phyloP scores from a whole-genome alignment of 768 basidiomycete genomes.

The Suillus hirtellus region DNA sequence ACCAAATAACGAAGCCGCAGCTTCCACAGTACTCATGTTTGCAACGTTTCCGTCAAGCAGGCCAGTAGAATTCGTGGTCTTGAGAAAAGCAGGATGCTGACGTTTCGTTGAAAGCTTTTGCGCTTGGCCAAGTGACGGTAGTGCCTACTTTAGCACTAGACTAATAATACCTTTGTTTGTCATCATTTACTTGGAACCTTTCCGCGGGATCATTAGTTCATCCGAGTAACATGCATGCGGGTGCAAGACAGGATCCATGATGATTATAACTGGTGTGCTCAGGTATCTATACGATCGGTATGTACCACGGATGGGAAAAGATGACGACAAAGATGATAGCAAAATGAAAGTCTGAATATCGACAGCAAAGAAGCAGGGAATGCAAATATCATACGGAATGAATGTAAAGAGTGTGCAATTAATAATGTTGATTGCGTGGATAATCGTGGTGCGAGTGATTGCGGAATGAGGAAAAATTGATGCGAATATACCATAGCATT shows the following conservation, averaged over 20 bases:
- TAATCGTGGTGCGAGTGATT: slow-evolving; percentile 30
- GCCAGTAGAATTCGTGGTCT: slow-evolving; percentile 14
- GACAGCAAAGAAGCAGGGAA: slow-evolving; percentile 32
- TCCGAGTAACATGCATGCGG: background rate
- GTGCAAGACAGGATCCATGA: slow-evolving; percentile 11
- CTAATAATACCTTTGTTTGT: slow-evolving; percentile 26
- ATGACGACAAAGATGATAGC: slow-evolving; percentile 20
- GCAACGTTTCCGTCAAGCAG: slow-evolving; percentile 30
- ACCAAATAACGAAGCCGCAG: slow-evolving; percentile 82
- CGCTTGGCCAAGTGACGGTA: background rate
- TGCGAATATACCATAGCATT: slow-evolving; percentile 39
- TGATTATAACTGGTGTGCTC: slow-evolving; percentile 22
- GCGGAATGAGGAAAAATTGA: slow-evolving; percentile 31
- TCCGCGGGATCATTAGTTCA: background rate
- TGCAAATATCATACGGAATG: slow-evolving; percentile 27
- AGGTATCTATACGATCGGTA: slow-evolving; percentile 18
- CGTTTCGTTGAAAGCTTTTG: slow-evolving; percentile 14
- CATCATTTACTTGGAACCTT: slow-evolving; percentile 21
- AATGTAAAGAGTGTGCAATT: slow-evolving; percentile 32
- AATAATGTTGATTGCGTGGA: slow-evolving; percentile 37
- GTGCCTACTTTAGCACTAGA: slow-evolving; percentile 11
- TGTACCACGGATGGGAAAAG: slow-evolving; percentile 15
- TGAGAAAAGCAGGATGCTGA: slow-evolving; percentile 15
- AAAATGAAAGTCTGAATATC: slow-evolving; percentile 29
- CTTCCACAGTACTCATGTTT: slow-evolving; percentile 67